A percentile compares a stretch with the other conserved stretches of the same genome.
Conservation (phyloP, 2,329 filamentous ascomycete genomes). For the Hypoxylon sp. region DNA sequence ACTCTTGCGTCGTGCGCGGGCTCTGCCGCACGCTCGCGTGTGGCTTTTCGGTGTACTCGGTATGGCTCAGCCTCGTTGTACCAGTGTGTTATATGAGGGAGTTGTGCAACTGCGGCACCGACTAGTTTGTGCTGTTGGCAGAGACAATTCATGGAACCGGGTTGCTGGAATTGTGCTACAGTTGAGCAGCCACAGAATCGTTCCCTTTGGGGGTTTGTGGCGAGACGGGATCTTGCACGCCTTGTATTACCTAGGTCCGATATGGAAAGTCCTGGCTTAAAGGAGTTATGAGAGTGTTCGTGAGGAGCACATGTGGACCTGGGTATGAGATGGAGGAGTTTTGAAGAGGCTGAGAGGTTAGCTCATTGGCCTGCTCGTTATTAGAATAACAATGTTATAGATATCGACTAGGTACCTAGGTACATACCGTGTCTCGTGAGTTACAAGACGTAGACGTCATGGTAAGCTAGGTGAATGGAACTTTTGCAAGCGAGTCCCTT, state of each 20-base stretch:
- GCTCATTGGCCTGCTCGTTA: no score
- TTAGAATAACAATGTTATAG: no score
- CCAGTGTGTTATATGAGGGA: conserved; percentile 2
- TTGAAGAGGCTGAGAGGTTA: no score
- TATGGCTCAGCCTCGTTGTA: conserved; percentile 9
- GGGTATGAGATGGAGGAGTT: no score
- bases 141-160: conserved; percentile 20
- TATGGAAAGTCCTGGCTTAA: neutral
- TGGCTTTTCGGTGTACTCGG: neutral
- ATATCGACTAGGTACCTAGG: no score
- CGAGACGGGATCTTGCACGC: conserved; percentile 35
- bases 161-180: conserved; percentile 16
- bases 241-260: conserved; percentile 21
- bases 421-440: no score
- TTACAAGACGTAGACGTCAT: neutral
- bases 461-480: neutral
- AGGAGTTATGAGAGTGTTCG: neutral
- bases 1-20: neutral
- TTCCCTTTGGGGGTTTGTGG: conserved; percentile 8
- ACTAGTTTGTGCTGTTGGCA: neutral
- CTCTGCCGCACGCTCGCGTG: neutral
- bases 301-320: neutral
- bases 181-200: conserved; percentile 30
- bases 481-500: neutral
- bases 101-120: neutral